Evolutionary conservation across 495 filamentous ascomycete genomes (phyloP), one percentile per base, ranked within the genome.

Genomic region (Saxophila tyrrhenica): DNA sequence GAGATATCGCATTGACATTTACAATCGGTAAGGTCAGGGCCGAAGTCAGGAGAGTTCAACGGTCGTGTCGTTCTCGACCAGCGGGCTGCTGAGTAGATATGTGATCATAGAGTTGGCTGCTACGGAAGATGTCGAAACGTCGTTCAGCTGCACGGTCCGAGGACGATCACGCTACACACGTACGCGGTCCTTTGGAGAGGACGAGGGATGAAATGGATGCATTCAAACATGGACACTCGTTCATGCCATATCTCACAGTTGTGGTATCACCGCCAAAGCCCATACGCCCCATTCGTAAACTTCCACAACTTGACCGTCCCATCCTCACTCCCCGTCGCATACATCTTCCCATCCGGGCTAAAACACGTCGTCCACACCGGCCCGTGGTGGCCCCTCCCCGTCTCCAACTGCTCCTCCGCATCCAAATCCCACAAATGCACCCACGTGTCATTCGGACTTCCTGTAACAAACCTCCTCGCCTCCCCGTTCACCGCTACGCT

Each of bases 321-420:
- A 66, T 98, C 92, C 63, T 98, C 92, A 41, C 89, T 95, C 23
- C 89, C 92, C 0, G 94, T 97, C 8, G 88, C 91, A 67, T 95
- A 98, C 13, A 97, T 70, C 67, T 91, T 95, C 24, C 89, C 89
- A 67, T 97, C 90, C 0, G 92, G 92, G 10, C 87, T 91, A 71
- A 97, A 97, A 51, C 81, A 82, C 50, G 94, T 78, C 19, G 86
- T 92, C 94, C 92, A 97, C 53, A 97, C 90, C 10, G 90, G 90
- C 13, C 94, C 92, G 65, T 98, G 92, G 64, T 97, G 94, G 20
- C 92, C 94, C 69, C 95, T 97, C 75, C 94, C 89, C 19, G 92
- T 82, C 62, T 98, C 90, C 35, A 63, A 67, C 66, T 96, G 90
- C 56, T 80, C 77, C 58, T 83, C 82, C 15, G 78, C 78, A 54